Evolutionary conservation across 164 flowering plant genomes (phyloP).

Genomic region (Kingdonia uniflora): DNA sequence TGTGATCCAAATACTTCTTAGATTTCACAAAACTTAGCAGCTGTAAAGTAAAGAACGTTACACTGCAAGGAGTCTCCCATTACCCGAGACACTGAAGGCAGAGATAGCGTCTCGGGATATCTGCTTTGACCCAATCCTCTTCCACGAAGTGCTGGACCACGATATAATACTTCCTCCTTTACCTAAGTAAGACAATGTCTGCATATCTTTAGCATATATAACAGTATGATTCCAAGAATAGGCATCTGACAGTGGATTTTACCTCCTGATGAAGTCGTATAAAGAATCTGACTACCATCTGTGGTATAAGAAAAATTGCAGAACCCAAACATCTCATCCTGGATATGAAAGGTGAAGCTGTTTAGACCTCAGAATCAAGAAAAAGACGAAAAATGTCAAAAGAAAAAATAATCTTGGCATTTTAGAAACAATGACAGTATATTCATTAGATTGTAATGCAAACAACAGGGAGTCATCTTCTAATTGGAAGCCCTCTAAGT

Average conservation of each 20-base stretch:
- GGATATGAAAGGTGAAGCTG: conserved; percentile 6
- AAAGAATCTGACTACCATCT: conserved; percentile 39
- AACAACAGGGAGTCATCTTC: too few relatives aligned
- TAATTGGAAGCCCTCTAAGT: too few relatives aligned
- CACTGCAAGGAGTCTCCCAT: conserved; percentile 80
- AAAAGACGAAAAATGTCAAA: too few relatives aligned
- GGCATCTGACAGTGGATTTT: conserved; percentile 3
- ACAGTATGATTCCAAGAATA: neutral
- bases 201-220: conserved; percentile 5
- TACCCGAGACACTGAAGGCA: conserved; percentile 70
- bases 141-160: conserved; percentile 75
- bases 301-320: conserved; percentile 63
- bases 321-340: conserved; percentile 75
- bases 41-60: conserved; percentile 22
- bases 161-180: conserved; percentile 53
- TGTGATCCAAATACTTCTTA: too few relatives aligned
- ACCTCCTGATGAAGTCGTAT: conserved; percentile 62
- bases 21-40: too few relatives aligned
- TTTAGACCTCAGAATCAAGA: neutral
- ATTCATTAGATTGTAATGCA: too few relatives aligned
- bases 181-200: conserved; percentile 24
- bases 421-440: too few relatives aligned
- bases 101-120: conserved; percentile 49
- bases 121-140: conserved; percentile 45
- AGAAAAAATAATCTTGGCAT: too few relatives aligned